These are phyloP conservation scores for Nannizzia gypsea DNA, from an alignment of 2,329 filamentous ascomycete genomes.

Conservation along the genomic window DNA sequence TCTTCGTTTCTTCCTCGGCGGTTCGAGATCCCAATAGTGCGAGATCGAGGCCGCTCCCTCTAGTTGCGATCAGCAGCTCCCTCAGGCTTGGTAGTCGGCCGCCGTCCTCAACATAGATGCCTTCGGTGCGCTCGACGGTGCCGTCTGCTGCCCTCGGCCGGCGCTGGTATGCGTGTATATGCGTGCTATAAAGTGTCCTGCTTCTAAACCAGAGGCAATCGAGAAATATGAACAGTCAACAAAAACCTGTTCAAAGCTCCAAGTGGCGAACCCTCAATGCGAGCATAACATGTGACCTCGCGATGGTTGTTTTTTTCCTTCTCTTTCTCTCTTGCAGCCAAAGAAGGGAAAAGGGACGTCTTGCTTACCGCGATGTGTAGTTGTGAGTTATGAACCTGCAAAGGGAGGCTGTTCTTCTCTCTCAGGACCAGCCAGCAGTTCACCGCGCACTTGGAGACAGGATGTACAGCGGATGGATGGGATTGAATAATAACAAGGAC, in stretches of 20 bases:
- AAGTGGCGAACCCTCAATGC: background rate
- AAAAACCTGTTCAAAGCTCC: background rate
- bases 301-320: background rate
- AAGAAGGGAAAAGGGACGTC: background rate
- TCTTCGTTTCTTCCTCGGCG: background rate
- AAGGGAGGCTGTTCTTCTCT: no score
- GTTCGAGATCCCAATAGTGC: background rate
- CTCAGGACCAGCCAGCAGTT: no score
- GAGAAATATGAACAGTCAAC: background rate
- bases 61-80: background rate
- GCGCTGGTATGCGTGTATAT: background rate
- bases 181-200: background rate
- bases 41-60: background rate
- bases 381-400: background rate
- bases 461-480: no score
- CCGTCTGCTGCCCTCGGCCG: background rate
- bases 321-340: background rate
- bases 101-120: conserved; percentile 2
- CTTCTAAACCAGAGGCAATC: background rate
- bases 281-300: background rate
- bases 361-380: background rate
- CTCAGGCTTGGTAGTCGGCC: background rate
- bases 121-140: background rate
- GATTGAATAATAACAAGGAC: background rate
- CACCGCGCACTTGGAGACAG: no score